phyloP scores from a whole-genome alignment of 2,329 filamentous ascomycete genomes.

The Colletotrichum incanum region DNA sequence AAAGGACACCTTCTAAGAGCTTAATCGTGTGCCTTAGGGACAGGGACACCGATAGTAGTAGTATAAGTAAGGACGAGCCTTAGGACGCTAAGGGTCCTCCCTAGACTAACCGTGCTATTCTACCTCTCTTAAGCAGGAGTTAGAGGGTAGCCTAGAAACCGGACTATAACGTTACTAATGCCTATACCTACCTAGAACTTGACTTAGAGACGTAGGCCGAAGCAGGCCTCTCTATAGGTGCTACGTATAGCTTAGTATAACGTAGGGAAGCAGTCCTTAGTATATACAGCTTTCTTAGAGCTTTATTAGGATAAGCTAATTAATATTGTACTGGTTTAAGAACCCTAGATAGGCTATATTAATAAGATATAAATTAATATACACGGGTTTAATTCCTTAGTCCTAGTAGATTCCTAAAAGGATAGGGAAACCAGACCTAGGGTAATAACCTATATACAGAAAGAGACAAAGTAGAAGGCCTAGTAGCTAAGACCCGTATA shows the following conservation, averaged over 20 bases:
- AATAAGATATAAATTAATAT: conserved; percentile 14
- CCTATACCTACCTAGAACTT: conserved; percentile 16
- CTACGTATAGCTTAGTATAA: conserved; percentile 6
- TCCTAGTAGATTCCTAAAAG: background rate
- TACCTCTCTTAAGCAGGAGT: conserved; percentile 7
- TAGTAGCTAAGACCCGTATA: background rate
- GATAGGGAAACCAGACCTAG: conserved; percentile 10
- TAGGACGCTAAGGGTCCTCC: background rate
- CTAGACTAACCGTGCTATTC: background rate
- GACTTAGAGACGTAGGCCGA: background rate
- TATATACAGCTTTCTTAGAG: conserved; percentile 5
- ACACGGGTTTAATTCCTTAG: conserved; percentile 4
- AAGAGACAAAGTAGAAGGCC: background rate
- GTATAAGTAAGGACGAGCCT: background rate
- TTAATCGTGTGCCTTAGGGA: background rate
- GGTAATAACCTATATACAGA: conserved; percentile 7
- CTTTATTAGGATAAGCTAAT: conserved; percentile 11
- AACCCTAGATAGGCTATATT: conserved; percentile 19
- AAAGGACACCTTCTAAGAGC: background rate
- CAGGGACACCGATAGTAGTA: background rate
- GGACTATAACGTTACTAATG: conserved; percentile 15
- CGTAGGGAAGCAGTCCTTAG: conserved; percentile 7
- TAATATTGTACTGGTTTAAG: conserved; percentile 4
- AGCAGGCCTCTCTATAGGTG: background rate
- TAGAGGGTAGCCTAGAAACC: conserved; percentile 12